Percentiles rank a stretch among this genome's conserved stretches.
These are phyloP conservation scores for Aureobasidium zeae DNA, from an alignment of 2,329 filamentous ascomycete species.

Conservation along the genomic window DNA sequence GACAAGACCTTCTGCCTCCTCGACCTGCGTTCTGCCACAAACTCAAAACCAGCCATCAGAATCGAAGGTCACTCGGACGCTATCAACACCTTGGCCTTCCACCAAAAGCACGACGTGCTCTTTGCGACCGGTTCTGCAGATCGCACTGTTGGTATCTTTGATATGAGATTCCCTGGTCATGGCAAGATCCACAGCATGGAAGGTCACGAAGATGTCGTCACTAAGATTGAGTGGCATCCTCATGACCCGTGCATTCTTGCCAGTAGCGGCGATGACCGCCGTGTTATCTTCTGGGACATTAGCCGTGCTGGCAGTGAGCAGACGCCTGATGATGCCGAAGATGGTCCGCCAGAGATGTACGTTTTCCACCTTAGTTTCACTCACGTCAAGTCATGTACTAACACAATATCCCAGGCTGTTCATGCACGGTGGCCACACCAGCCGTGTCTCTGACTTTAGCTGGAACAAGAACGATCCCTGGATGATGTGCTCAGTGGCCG, in stretches of 20 bases:
- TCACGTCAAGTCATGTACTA: slow-evolving; percentile 19
- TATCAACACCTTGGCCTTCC: slow-evolving; percentile 93
- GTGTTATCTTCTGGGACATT: slow-evolving; percentile 94
- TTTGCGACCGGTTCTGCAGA: slow-evolving; percentile 91
- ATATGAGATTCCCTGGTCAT: slow-evolving; percentile 60
- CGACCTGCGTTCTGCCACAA: slow-evolving; percentile 62
- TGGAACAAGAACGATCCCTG: slow-evolving; percentile 97
- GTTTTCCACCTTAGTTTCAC: slow-evolving; percentile 24
- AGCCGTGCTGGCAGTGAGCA: slow-evolving; percentile 89
- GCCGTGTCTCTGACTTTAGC: slow-evolving; percentile 90
- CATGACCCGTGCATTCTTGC: slow-evolving; percentile 80
- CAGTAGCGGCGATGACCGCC: slow-evolving; percentile 83
- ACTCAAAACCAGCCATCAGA: slow-evolving; percentile 42
- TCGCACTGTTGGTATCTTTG: slow-evolving; percentile 92
- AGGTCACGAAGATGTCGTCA: slow-evolving; percentile 81
- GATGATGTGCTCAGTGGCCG: slow-evolving; percentile 89
- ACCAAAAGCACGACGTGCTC: slow-evolving; percentile 79
- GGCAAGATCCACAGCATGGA: slow-evolving; percentile 83
- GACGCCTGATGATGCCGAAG: slow-evolving; percentile 85
- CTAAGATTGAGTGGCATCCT: slow-evolving; percentile 90
- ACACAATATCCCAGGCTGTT: slow-evolving; percentile 56
- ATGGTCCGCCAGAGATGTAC: slow-evolving; percentile 88
- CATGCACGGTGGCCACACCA: slow-evolving; percentile 98
- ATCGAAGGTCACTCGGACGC: slow-evolving; percentile 80
- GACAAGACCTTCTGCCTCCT: slow-evolving; percentile 88